Base-by-base conservation (phyloP, 345 rosid species). In the Clausena lansium region DNA sequence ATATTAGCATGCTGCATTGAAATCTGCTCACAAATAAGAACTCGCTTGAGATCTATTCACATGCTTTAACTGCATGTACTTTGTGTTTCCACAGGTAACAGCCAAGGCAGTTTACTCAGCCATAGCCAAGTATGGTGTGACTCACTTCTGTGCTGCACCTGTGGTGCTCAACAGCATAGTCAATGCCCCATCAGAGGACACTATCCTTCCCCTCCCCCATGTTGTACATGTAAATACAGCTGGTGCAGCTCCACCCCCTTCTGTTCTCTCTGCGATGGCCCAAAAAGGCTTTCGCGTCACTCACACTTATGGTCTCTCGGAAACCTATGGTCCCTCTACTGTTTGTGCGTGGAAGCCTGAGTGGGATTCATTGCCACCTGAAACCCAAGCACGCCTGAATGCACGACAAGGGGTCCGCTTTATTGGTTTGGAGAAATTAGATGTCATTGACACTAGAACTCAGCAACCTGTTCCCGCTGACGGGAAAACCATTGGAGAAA, bases 271-370 rank as follows among this genome's bases (percentile, higher is more conserved):
- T 62, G 87, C 85, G 33, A 96, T 94, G 98, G 85, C 91, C 30
- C 86, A 89, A 69, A 89, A 85, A 39, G 98, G 98, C 71, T 94
- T 96, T 85, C 88, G 86, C 14, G 93, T 92, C 64, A 82, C 98
- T 32, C 98, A 94, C 88, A 88, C 95, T 13, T 94, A 92, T 45
- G 99, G 98, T 38, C 98, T 92, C 76, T 92, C 99, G n/a, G 98
- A 96, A 87, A 94, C 97, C 33, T 91, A 88, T 14, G 98, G 98
- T 22, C 98, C 99, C 32, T 89, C 92, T 33, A 91, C 97, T 0
- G 82, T 94, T 22, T 93, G 98, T 67, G 97, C 97, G 2, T 91
- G 97, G 99, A 92, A 94, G 81, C 98, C 98, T 0, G 98, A 90
- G 84, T 93, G 98, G 99, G 94, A 96, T 62, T 88, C 91, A 2